Conservation (phyloP, 176 grass and related monocot genomes). For the Chloris gayana region DNA sequence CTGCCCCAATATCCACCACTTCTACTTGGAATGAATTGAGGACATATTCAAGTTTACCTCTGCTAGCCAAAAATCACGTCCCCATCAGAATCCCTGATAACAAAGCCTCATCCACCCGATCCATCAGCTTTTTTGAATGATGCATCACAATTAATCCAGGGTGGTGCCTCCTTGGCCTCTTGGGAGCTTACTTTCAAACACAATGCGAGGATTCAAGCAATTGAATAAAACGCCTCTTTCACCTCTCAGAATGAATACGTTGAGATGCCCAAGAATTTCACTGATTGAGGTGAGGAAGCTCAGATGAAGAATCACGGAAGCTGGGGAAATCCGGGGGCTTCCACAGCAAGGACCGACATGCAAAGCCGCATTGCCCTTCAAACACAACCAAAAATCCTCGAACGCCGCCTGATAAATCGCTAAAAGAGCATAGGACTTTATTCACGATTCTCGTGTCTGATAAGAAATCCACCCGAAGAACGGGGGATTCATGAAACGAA, state of each 20-base stretch:
- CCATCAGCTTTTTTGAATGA: no score
- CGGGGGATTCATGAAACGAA: neutral
- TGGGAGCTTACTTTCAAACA: neutral
- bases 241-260: neutral
- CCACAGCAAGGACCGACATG: conserved; percentile 6
- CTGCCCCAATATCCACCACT: no score
- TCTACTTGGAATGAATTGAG: no score
- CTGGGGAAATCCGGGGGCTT: neutral
- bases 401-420: neutral
- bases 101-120: no score
- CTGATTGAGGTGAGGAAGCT: neutral
- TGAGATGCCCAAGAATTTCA: conserved; percentile 12
- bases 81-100: no score
- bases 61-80: no score
- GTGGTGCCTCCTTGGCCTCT: neutral
- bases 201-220: neutral
- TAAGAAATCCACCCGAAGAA: conserved; percentile 5
- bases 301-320: neutral
- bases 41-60: no score
- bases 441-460: conserved; percentile 6
- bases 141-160: no score
- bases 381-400: neutral
- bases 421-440: neutral
- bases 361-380: neutral
- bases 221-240: neutral